Conservation (phyloP, 768 basidiomycete species). For the Boletus tomentosulus region DNA sequence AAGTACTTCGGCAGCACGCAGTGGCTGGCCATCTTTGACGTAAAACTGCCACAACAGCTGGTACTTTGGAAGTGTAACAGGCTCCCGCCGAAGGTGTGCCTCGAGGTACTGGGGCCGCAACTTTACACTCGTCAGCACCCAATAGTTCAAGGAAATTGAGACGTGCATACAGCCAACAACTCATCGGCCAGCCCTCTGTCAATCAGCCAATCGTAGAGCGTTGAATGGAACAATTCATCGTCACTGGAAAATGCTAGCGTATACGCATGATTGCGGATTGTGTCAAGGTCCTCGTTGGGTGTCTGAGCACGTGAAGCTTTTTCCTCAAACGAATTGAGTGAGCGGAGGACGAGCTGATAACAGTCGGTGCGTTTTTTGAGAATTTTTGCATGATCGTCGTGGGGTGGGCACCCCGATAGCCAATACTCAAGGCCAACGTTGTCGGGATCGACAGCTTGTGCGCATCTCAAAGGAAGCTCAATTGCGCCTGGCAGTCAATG, state of each 20-base stretch:
- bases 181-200: slow-evolving; percentile 76
- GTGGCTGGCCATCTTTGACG: slow-evolving; percentile 83
- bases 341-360: slow-evolving; percentile 81
- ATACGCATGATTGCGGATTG: slow-evolving; percentile 80
- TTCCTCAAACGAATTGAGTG: slow-evolving; percentile 76
- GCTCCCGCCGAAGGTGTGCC: slow-evolving; percentile 79
- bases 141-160: not conserved
- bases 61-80: slow-evolving; percentile 72
- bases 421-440: slow-evolving; percentile 75
- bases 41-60: slow-evolving; percentile 97
- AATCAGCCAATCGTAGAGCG: slow-evolving; percentile 93
- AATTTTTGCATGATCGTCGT: slow-evolving; percentile 54
- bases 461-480: slow-evolving; percentile 81
- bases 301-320: slow-evolving; percentile 38
- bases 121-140: slow-evolving; percentile 36
- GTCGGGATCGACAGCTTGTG: slow-evolving; percentile 71
- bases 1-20: slow-evolving; percentile 86
- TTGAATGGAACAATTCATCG: slow-evolving; percentile 93
- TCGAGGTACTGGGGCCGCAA: slow-evolving; percentile 87
- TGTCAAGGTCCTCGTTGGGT: slow-evolving; percentile 53
- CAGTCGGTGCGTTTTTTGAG: slow-evolving; percentile 65
- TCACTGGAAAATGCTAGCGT: slow-evolving; percentile 78
- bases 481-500: slow-evolving; percentile 58
- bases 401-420: slow-evolving; percentile 53
- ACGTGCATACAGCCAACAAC: slow-evolving; percentile 72